Base-by-base conservation (phyloP, 495 filamentous ascomycete species). In the Peziza echinospora region DNA sequence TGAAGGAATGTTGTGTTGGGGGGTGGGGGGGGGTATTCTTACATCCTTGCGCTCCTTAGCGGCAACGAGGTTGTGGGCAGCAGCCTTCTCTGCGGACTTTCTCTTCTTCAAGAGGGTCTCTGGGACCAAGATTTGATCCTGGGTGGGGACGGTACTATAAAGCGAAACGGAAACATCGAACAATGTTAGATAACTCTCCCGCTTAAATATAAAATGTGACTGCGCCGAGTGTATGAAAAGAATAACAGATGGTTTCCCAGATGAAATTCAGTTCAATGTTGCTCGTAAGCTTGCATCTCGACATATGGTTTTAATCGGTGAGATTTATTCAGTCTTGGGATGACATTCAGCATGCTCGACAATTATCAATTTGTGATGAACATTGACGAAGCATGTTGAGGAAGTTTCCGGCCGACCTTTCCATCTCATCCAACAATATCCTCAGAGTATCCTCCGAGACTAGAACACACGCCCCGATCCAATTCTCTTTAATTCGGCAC, bases 61-160 rank as follows among this genome's bases (percentile, higher is more conserved):
- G 64, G 86, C 83, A 50, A 78, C 77, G 54, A 75, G 66, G 58
- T 75, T 75, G 64, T 84, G 80, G 67, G 87, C 87, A 62, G 84
- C 78, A 61, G 84, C 82, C 76, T 93, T 92, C 77, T 97, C 89
- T 71, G 93, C 87, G 66, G 75, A 80, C 84, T 96, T 97, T 75
- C 89, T 85, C 81, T 97, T 97, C 81, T 94, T 97, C 61, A 94
- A 78, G 62, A 94, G 82, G 56, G 86, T 94, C 78, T 93, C 86
- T 48, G 86, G 86, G 62, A 93, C 84, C 57, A 94, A 77, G 64
- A 94, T 77, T 64, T 93, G 79, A 65, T 93, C 80, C 67, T 80
- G 61, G 63, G 84, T 87, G 41, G 87, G 81, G 57, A 87, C 78
- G 66, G 75, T 72, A 66, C 83, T 91, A n/a, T n/a, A n/a, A n/a